phyloP scores from a whole-genome alignment of 768 basidiomycete genomes.

The Hypsizygus marmoreus region DNA sequence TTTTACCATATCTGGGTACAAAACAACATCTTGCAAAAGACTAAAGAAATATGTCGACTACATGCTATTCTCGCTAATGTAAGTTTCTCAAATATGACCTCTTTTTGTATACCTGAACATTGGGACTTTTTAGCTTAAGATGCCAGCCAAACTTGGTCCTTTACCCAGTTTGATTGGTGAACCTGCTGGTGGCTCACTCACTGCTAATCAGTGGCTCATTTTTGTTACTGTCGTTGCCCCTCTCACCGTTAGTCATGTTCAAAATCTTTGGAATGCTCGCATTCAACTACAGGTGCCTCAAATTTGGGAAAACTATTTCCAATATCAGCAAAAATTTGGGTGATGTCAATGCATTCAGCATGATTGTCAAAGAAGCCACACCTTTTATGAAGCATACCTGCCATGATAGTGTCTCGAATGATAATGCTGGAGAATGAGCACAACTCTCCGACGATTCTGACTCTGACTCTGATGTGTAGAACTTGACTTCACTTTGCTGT shows the following conservation, averaged over 20 bases:
- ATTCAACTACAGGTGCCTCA: conserved; percentile 23
- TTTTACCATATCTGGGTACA: conserved; percentile 31
- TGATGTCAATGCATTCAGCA: no score
- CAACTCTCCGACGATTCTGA: no score
- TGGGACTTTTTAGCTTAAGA: background rate
- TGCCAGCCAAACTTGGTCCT: conserved; percentile 1
- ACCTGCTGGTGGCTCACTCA: conserved; percentile 34
- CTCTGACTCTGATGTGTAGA: no score
- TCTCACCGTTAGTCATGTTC: conserved; percentile 23
- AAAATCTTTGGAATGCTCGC: background rate
- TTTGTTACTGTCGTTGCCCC: conserved; percentile 29
- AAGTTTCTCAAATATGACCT: background rate
- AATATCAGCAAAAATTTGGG: background rate
- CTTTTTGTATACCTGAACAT: background rate
- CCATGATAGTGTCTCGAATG: no score
- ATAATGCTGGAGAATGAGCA: no score
- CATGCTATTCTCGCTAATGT: background rate
- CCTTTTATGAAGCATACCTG: no score
- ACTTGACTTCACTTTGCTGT: no score
- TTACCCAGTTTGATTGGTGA: conserved; percentile 28
- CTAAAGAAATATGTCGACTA: conserved; percentile 13
- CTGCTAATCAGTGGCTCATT: conserved; percentile 35
- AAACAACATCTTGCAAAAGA: conserved; percentile 18
- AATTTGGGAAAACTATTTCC: conserved; percentile 22
- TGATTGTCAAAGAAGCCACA: no score